These are phyloP conservation scores for Orychophragmus violaceus DNA, from an alignment of 345 rosid species.

Conservation along the genomic window DNA sequence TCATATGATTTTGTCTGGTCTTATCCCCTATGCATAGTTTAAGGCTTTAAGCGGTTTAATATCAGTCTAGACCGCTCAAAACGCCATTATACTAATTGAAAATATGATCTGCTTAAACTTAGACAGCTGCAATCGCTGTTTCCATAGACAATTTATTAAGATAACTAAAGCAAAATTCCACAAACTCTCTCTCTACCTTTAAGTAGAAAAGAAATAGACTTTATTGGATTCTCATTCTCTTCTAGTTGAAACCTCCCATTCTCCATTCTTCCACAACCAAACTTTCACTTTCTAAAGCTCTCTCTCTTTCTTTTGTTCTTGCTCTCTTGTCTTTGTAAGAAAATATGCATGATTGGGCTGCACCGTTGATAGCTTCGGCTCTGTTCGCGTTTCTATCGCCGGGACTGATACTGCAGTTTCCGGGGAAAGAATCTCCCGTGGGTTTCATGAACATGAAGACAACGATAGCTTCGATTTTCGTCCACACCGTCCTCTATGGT, in stretches of 20 bases:
- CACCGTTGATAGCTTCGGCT: conserved; percentile 83
- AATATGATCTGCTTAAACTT: no score
- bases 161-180: conserved; percentile 5
- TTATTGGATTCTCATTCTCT: conserved; percentile 19
- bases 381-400: conserved; percentile 77
- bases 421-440: conserved; percentile 59
- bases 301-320: background rate
- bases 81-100: no score
- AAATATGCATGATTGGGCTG: conserved; percentile 84
- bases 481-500: conserved; percentile 62
- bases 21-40: no score
- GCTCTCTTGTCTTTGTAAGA: background rate
- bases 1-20: background rate
- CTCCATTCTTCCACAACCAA: background rate
- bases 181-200: conserved; percentile 21
- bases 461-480: conserved; percentile 60
- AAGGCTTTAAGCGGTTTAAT: no score
- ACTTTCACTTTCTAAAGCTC: background rate
- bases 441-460: conserved; percentile 90
- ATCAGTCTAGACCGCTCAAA: no score
- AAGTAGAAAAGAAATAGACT: conserved; percentile 8
- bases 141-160: background rate
- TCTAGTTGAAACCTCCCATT: background rate
- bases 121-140: no score
- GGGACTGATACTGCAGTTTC: conserved; percentile 64